Conservation (phyloP, 768 basidiomycete genomes). For the Chlorophyllum brunneum region DNA sequence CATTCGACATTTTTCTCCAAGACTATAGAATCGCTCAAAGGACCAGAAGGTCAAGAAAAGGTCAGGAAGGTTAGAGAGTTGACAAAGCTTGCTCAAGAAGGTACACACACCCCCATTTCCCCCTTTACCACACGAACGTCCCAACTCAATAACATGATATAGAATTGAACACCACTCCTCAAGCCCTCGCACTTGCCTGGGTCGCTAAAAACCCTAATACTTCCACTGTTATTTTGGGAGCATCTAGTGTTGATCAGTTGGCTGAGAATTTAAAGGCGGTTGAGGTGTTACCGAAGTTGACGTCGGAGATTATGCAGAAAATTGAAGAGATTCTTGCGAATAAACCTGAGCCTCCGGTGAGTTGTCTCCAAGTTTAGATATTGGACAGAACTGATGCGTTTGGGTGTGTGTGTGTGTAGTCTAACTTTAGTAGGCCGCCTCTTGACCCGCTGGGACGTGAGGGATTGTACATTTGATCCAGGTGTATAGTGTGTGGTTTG, state of each 20-base stretch:
- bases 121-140: neutral
- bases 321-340: constrained; percentile 67
- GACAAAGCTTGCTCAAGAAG: constrained; percentile 60
- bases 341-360: constrained; percentile 37
- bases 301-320: constrained; percentile 56
- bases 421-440: constrained; percentile 1
- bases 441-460: constrained; percentile 7
- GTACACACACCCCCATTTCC: constrained; percentile 20
- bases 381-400: neutral
- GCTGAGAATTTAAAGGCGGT: constrained; percentile 68
- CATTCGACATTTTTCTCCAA: constrained; percentile 51
- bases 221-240: constrained; percentile 64
- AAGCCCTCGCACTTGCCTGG: constrained; percentile 79
- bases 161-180: constrained; percentile 55
- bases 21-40: constrained; percentile 48
- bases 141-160: neutral
- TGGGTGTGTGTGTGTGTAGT: neutral
- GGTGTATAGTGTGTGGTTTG: neutral
- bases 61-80: constrained; percentile 68
- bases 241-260: constrained; percentile 58
- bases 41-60: constrained; percentile 61
- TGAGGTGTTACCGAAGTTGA: constrained; percentile 69
- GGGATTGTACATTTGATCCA: neutral
- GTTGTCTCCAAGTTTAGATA: constrained; percentile 13
- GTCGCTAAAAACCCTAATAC: constrained; percentile 63